These are phyloP conservation scores for Monosporozyma solicola DNA, from an alignment of 805 yeast genomes.

Conservation along the genomic window DNA sequence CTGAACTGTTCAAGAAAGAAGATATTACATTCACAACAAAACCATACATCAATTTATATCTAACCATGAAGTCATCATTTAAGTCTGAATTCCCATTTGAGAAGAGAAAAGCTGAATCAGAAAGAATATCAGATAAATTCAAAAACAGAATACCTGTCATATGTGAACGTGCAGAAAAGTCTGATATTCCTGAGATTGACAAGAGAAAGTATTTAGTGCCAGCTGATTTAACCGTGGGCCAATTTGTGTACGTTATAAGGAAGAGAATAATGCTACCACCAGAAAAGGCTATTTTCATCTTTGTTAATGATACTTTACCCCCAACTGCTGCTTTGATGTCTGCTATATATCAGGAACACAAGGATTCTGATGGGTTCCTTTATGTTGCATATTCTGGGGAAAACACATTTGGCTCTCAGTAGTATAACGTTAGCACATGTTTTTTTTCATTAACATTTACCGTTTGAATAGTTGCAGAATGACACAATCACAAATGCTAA, in stretches of 20 bases:
- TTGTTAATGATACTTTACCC: slow-evolving; percentile 93
- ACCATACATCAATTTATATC: background rate
- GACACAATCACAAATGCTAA: background rate
- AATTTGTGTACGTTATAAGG: slow-evolving; percentile 94
- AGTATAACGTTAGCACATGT: background rate
- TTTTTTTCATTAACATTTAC: background rate
- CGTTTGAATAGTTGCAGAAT: background rate
- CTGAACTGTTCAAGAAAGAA: slow-evolving; percentile 7
- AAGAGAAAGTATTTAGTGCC: slow-evolving; percentile 96
- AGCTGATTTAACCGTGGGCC: slow-evolving; percentile 92
- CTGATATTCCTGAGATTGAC: slow-evolving; percentile 92
- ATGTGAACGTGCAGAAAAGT: slow-evolving; percentile 94
- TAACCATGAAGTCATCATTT: slow-evolving; percentile 29
- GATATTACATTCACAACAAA: background rate
- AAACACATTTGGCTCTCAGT: slow-evolving; percentile 72
- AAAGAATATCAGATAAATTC: slow-evolving; percentile 81
- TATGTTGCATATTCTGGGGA: slow-evolving; percentile 96
- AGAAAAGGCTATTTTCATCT: slow-evolving; percentile 95
- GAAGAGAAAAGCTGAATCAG: slow-evolving; percentile 91
- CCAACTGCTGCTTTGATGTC: slow-evolving; percentile 98
- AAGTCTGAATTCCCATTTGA: slow-evolving; percentile 78
- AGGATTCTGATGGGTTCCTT: slow-evolving; percentile 95
- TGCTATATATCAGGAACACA: slow-evolving; percentile 89
- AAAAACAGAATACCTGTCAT: slow-evolving; percentile 90
- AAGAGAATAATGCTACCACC: slow-evolving; percentile 92